phyloP scores from a whole-genome alignment of 164 flowering plant genomes.

The Cinnamomum micranthum region DNA sequence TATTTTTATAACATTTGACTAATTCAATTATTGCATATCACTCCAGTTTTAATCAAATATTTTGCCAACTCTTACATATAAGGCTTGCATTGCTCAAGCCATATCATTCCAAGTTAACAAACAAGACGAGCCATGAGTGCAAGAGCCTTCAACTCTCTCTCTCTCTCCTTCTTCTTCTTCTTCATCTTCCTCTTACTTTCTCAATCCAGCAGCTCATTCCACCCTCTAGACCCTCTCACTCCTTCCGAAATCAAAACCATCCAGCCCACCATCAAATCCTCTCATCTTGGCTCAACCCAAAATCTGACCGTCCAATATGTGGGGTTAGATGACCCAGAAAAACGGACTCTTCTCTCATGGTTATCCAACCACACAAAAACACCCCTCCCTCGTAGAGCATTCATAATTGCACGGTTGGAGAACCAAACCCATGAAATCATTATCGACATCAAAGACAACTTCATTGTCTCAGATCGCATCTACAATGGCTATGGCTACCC shows the following conservation, averaged over 20 bases:
- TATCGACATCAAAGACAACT: slow-evolving; percentile 32
- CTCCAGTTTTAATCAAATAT: too few relatives aligned
- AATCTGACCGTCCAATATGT: slow-evolving; percentile 32
- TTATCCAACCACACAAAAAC: slow-evolving; percentile 9
- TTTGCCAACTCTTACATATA: too few relatives aligned
- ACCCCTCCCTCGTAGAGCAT: slow-evolving; percentile 37
- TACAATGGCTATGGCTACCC: slow-evolving; percentile 42
- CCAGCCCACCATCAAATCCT: slow-evolving; percentile 6
- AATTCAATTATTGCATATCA: too few relatives aligned
- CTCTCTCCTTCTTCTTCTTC: too few relatives aligned
- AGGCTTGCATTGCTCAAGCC: too few relatives aligned
- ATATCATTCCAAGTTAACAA: slow-evolving; percentile 12
- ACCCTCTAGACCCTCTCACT: slow-evolving; percentile 50
- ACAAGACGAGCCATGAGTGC: not conserved
- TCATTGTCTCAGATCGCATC: slow-evolving; percentile 25
- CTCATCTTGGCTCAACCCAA: too few relatives aligned
- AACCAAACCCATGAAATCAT: slow-evolving; percentile 40
- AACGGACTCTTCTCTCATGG: slow-evolving; percentile 31
- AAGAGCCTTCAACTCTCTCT: not conserved
- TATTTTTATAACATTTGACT: too few relatives aligned
- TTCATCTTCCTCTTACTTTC: not conserved
- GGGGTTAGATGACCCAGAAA: slow-evolving; percentile 43
- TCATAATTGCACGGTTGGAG: slow-evolving; percentile 32
- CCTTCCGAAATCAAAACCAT: slow-evolving; percentile 33
- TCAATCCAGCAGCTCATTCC: slow-evolving; percentile 9